Evolutionary conservation across 805 yeast species (phyloP).

Genomic region (Ascoidea tarda): DNA sequence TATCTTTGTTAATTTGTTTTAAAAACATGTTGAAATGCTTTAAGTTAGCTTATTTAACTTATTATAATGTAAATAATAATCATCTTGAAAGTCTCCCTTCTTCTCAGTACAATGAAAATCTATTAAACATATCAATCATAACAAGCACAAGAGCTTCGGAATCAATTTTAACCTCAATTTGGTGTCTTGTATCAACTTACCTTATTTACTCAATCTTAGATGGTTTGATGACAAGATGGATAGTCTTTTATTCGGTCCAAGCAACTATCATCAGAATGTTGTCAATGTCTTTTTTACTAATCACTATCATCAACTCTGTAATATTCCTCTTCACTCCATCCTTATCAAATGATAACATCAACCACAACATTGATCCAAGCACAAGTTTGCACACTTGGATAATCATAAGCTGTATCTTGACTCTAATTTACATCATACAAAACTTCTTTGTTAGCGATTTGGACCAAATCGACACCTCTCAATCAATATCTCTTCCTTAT

Average conservation of each 20-base stretch:
- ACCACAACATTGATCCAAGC: slow-evolving; percentile 44
- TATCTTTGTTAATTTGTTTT: slow-evolving; percentile 44
- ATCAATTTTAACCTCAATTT: slow-evolving; percentile 69
- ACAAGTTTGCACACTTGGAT: slow-evolving; percentile 87
- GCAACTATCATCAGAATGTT: slow-evolving; percentile 84
- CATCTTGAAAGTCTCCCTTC: neutral
- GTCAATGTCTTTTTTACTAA: slow-evolving; percentile 63
- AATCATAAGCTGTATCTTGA: slow-evolving; percentile 70
- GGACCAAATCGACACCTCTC: slow-evolving; percentile 23
- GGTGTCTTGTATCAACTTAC: slow-evolving; percentile 86
- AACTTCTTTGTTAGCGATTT: slow-evolving; percentile 76
- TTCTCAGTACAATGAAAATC: slow-evolving; percentile 1
- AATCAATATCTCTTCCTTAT: slow-evolving; percentile 1
- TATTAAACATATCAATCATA: slow-evolving; percentile 15
- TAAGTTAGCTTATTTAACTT: slow-evolving; percentile 3
- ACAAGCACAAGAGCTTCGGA: slow-evolving; percentile 63
- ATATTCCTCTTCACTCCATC: slow-evolving; percentile 33
- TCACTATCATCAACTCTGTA: slow-evolving; percentile 55
- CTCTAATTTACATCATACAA: slow-evolving; percentile 70
- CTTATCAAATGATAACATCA: neutral
- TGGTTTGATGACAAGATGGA: slow-evolving; percentile 88
- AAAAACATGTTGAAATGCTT: slow-evolving; percentile 13
- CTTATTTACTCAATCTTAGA: slow-evolving; percentile 74
- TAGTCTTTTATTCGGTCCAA: slow-evolving; percentile 73
- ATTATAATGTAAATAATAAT: neutral